phyloP scores from a whole-genome alignment of 805 yeast genomes.

The Saccharomyces eubayanus region DNA sequence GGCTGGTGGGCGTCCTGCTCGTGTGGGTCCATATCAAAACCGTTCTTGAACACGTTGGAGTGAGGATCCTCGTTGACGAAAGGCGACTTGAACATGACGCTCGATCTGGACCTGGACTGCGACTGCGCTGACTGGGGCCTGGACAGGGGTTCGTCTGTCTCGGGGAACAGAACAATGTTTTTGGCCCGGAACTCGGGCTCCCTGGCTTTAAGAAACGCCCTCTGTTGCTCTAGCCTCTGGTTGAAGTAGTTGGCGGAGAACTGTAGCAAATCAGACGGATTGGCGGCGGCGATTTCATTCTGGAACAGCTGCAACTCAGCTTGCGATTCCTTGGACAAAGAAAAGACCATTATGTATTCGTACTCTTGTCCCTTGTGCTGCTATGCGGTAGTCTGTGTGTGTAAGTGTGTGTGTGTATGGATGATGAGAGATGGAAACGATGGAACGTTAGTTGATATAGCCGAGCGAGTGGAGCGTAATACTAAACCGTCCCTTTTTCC shows the following conservation, averaged over 20 bases:
- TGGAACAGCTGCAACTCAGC: slow-evolving; percentile 57
- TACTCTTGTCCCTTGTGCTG: neutral
- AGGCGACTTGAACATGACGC: slow-evolving; percentile 46
- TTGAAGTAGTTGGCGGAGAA: slow-evolving; percentile 70
- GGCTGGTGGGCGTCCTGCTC: neutral
- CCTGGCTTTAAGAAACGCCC: slow-evolving; percentile 6
- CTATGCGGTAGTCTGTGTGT: neutral
- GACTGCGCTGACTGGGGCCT: slow-evolving; percentile 30
- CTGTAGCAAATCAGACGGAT: slow-evolving; percentile 64
- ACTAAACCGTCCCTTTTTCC: neutral
- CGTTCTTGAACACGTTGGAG: slow-evolving; percentile 18
- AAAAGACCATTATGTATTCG: neutral
- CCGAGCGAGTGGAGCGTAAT: neutral
- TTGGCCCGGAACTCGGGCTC: slow-evolving; percentile 34
- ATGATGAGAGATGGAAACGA: neutral
- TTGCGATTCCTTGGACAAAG: slow-evolving; percentile 17
- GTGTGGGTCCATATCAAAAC: neutral
- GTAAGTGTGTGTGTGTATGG: neutral
- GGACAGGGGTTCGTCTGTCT: slow-evolving; percentile 21
- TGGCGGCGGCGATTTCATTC: slow-evolving; percentile 42
- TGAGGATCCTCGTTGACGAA: slow-evolving; percentile 61
- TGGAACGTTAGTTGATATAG: neutral
- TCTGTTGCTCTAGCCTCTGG: slow-evolving; percentile 50
- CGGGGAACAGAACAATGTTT: slow-evolving; percentile 40
- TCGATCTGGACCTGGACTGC: slow-evolving; percentile 15